Conservation (phyloP, 2,329 filamentous ascomycete genomes). For the Purpureocillium lavendulum region DNA sequence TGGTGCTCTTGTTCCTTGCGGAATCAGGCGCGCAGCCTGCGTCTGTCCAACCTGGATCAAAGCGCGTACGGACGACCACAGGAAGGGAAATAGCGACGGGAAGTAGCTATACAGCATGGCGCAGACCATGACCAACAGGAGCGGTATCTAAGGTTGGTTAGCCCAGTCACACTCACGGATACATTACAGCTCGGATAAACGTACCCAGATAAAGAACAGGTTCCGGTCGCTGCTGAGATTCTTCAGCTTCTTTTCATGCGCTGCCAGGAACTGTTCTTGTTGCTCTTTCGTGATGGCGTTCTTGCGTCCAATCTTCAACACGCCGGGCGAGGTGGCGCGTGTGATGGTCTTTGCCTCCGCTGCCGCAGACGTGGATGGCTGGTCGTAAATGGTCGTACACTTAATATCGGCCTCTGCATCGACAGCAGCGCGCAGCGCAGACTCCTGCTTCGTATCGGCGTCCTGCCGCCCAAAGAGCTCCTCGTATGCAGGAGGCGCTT, state of each 20-base stretch:
- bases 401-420: slow-evolving; percentile 53
- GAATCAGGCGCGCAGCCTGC: slow-evolving; percentile 14
- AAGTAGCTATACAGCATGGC: slow-evolving; percentile 43
- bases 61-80: slow-evolving; percentile 23
- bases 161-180: slow-evolving; percentile 1
- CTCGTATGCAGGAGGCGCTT: slow-evolving; percentile 66
- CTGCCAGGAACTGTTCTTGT: slow-evolving; percentile 53
- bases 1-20: slow-evolving; percentile 12
- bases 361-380: slow-evolving; percentile 17
- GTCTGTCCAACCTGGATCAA: slow-evolving; percentile 18
- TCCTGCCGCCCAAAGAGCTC: slow-evolving; percentile 61
- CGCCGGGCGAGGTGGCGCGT: slow-evolving; percentile 27
- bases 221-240: slow-evolving; percentile 55
- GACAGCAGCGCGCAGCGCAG: slow-evolving; percentile 47
- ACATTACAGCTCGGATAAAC: slow-evolving; percentile 11
- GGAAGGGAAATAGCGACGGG: slow-evolving; percentile 34
- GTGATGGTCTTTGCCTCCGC: slow-evolving; percentile 22
- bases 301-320: slow-evolving; percentile 55
- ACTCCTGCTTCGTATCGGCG: slow-evolving; percentile 47
- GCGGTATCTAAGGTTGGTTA: slow-evolving; percentile 36
- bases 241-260: slow-evolving; percentile 55
- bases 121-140: slow-evolving; percentile 38
- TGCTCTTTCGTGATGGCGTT: slow-evolving; percentile 57
- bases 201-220: slow-evolving; percentile 62
- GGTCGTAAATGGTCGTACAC: slow-evolving; percentile 45